Base-by-base conservation (phyloP, 148 eudicot genomes). In the Chenopodium berlandieri region DNA sequence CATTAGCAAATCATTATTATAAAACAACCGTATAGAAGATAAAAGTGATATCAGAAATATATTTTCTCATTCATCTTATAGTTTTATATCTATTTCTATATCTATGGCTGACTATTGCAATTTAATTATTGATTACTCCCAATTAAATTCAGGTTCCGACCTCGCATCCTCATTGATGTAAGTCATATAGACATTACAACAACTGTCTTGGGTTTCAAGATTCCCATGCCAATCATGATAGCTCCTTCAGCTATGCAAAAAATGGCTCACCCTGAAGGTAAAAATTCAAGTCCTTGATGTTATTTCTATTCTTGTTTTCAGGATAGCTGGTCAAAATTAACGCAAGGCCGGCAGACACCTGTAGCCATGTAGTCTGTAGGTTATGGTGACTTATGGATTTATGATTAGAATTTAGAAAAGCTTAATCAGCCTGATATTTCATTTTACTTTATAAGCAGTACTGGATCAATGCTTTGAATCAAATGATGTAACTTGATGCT, bases 231-330 rank as follows among this genome's bases (percentile, higher is more conserved):
- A 1, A 91, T 95, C 83, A 93, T 95, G 98, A 85, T 95, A 84
- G 98, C 98, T 84, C 97, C 98, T 16, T 79, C 94, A 17, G 97
- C 96, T 64, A 90, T 95, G 93, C 94, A 89, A 84, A 93, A 93
- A 87, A 91, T 93, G 98, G 97, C 97, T 83, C 97, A 95, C 70
- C 93, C 88, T 70, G 93, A 93, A 87, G 98, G 98, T 94, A 86
- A 64, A 66, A 82, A 34, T 4, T 10, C 32, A 23, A 30, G 34
- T 79, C 79, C 31, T 46, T 73, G 50, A 60, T 71, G 22, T 50
- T 8, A 19, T 37, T 37, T 4, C 23, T 16, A 40, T 4, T 72
- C 7, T 44, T 44, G 16, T n/a, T 20, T 69, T 69, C 60, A 69
- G 44, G 31, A n/a, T 54, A 7, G n/a, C n/a, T 75, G 77, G 40